Evolutionary conservation across 2,329 filamentous ascomycete species (phyloP).

Genomic region (Boeremia lycopersici): DNA sequence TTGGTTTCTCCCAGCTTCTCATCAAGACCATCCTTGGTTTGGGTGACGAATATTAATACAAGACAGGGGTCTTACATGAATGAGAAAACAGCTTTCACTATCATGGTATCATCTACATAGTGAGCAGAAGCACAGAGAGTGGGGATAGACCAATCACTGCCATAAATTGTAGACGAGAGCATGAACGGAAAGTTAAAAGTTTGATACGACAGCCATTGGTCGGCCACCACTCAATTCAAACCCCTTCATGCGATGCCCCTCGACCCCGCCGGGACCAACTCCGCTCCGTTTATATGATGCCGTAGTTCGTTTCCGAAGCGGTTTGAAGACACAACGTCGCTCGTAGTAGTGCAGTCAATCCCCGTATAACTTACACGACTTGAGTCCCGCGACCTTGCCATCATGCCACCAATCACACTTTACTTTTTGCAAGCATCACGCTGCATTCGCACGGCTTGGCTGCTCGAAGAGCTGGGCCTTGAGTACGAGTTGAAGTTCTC

Average conservation of each 20-base stretch:
- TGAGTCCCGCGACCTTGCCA: neutral
- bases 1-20: no score
- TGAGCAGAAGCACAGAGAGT: slow-evolving; percentile 2
- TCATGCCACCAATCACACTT: slow-evolving; percentile 48
- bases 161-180: neutral
- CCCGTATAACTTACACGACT: neutral
- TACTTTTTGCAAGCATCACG: slow-evolving; percentile 57
- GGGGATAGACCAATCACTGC: neutral
- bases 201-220: slow-evolving; percentile 1
- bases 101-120: no score
- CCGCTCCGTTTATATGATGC: slow-evolving; percentile 20
- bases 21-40: no score
- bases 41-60: no score
- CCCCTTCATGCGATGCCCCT: slow-evolving; percentile 6
- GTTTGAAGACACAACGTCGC: neutral
- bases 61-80: no score
- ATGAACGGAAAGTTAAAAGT: neutral
- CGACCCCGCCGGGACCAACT: slow-evolving; percentile 16
- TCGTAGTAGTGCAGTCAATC: neutral
- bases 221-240: neutral
- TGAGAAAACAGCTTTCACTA: no score
- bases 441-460: slow-evolving; percentile 54
- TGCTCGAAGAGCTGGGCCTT: slow-evolving; percentile 53
- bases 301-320: neutral
- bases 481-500: slow-evolving; percentile 51